Evolutionary conservation across 2,329 filamentous ascomycete species (phyloP).

Genomic region (Zasmidium cellare): DNA sequence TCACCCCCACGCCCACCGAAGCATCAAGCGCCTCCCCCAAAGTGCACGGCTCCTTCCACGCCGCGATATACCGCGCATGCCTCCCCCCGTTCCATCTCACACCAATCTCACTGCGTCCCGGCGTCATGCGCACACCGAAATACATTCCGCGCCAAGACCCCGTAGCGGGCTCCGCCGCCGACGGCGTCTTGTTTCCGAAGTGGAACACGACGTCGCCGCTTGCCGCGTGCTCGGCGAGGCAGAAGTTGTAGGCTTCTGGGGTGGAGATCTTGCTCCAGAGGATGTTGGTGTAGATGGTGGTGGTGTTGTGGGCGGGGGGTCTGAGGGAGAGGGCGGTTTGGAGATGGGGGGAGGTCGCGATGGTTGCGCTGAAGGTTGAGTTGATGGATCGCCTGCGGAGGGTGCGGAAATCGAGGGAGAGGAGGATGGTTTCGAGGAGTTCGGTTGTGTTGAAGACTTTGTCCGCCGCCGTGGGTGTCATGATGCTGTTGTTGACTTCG

Average conservation of each 20-base stretch:
- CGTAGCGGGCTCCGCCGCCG: not conserved
- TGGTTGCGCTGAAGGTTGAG: constrained; percentile 21
- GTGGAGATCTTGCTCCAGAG: not conserved
- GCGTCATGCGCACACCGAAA: too few species aligned
- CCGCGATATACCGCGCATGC: too few species aligned
- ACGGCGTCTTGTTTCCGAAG: not conserved
- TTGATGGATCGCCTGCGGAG: constrained; percentile 19
- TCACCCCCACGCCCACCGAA: not conserved
- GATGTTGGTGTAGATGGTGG: not conserved
- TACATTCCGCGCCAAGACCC: not conserved
- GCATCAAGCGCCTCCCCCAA: not conserved
- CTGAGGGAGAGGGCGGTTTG: constrained; percentile 28
- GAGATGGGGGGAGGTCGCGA: constrained; percentile 20
- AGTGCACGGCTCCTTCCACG: not conserved
- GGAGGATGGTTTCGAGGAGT: constrained; percentile 18
- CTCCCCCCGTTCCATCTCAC: too few species aligned
- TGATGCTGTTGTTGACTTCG: too few species aligned
- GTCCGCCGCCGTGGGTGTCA: not conserved
- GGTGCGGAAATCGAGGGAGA: constrained; percentile 18
- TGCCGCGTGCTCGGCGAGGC: not conserved
- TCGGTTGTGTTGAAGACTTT: constrained; percentile 16
- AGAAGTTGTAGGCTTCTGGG: not conserved
- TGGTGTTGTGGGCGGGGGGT: not conserved
- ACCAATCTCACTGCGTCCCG: too few species aligned
- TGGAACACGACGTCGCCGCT: not conserved